A percentile compares a stretch with the other conserved stretches of the same genome.
These are phyloP conservation scores for Myxozyma neglecta DNA, from an alignment of 805 yeast genomes.

Conservation along the genomic window DNA sequence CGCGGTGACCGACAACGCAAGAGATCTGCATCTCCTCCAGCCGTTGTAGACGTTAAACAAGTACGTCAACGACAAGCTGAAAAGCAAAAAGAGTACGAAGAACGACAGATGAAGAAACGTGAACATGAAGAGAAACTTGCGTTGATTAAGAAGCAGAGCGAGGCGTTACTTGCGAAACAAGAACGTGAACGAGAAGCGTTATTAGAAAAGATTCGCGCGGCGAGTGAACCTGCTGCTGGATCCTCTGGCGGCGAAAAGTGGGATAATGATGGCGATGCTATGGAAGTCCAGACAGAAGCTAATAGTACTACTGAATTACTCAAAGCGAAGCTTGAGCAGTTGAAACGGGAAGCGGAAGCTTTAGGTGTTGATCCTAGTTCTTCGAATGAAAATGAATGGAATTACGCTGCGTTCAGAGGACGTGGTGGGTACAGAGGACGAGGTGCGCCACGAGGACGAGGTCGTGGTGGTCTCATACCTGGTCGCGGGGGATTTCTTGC, in stretches of 20 bases:
- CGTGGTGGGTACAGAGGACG: slow-evolving; percentile 32
- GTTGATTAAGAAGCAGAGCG: slow-evolving; percentile 41
- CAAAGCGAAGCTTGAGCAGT: slow-evolving; percentile 39
- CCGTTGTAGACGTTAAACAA: slow-evolving; percentile 44
- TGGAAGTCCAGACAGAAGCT: not conserved
- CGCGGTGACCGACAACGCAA: not conserved
- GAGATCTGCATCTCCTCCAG: slow-evolving; percentile 32
- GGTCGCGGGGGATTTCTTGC: slow-evolving; percentile 32
- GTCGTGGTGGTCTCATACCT: not conserved
- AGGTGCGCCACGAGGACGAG: slow-evolving; percentile 34
- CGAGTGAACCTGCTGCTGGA: slow-evolving; percentile 7
- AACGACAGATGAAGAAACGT: slow-evolving; percentile 41
- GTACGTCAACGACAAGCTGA: slow-evolving; percentile 43
- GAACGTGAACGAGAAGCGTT: slow-evolving; percentile 37
- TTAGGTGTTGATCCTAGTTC: slow-evolving; percentile 35
- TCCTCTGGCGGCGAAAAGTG: not conserved
- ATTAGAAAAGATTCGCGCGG: slow-evolving; percentile 30
- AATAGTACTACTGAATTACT: slow-evolving; percentile 36
- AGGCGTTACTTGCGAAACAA: slow-evolving; percentile 42
- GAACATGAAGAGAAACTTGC: slow-evolving; percentile 41
- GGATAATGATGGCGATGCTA: not conserved
- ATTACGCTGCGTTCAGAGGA: slow-evolving; percentile 18
- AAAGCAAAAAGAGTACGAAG: slow-evolving; percentile 47
- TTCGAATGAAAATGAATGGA: slow-evolving; percentile 12
- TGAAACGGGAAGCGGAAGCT: slow-evolving; percentile 40